Evolutionary conservation across 306 rosid genomes (phyloP), one percentile per base, ranked within the genome.

Genomic region (Styphnolobium japonicum): DNA sequence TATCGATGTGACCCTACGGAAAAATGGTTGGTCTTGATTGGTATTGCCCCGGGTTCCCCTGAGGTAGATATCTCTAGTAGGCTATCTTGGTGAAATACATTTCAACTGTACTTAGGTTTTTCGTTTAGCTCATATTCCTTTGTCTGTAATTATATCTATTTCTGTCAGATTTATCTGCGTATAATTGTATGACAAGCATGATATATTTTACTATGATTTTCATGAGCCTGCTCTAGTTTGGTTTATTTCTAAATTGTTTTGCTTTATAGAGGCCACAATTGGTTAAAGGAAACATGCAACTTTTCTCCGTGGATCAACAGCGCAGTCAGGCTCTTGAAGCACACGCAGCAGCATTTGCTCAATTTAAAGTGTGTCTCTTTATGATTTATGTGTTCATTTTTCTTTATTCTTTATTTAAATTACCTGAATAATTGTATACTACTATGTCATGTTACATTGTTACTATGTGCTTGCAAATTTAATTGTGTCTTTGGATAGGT

Each of bases 271-370:
- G 97, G 92, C 96, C 96, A 43, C 98, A 96, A 71, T 81, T 96
- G 89, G 99, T 96, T 77, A 96, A 96, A 84, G 99, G 99, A 81
- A 96, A 92, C 84, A 88, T 96, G 99, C 99, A 96, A 79, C 98
- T 96, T 71, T 96, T 90, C 81, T 96, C 99, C 0, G 89, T 93
- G 79, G 99, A 96, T 34, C 99, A 96, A 87, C 99, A 96, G 88
- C 92, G 98, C 49, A 95, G 99, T 87, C 99, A 95, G 86, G 99
- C 99, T 72, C 94, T 95, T 78, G 99, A 95, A 90, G 98, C 99
- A 7, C 99, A 95, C 63, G 98, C 99, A 36, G 99, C 99, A 25
- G 79, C 99, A 71, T 95, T 95, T 89, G 98, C 98, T 60, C 98
- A 93, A 83, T 88, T 91, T 69, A 95, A 93, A 86, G 99, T 91